Conservation (phyloP, 1,139 yeast species). For the Nematodospora anomalae region DNA sequence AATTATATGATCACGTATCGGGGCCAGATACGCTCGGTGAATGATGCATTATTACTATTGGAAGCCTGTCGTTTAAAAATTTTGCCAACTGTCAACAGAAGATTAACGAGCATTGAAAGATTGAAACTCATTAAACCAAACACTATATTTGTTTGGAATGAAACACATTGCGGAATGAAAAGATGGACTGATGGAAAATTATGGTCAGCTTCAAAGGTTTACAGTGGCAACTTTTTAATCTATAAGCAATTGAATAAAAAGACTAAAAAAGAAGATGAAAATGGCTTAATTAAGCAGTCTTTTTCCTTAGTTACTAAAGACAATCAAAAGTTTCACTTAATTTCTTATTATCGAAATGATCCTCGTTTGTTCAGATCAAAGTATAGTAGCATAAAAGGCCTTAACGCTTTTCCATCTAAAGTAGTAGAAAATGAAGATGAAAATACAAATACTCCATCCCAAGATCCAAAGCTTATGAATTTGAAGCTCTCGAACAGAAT, state of each 20-base stretch:
- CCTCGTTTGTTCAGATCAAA: slow-evolving; percentile 2
- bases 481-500: slow-evolving; percentile 20
- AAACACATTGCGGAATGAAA: slow-evolving; percentile 66
- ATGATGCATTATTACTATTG: slow-evolving; percentile 62
- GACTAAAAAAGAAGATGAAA: slow-evolving; percentile 17
- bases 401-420: not conserved
- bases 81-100: slow-evolving; percentile 58
- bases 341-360: slow-evolving; percentile 45
- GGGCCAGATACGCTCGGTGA: slow-evolving; percentile 56
- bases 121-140: slow-evolving; percentile 50
- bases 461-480: slow-evolving; percentile 21
- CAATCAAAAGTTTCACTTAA: slow-evolving; percentile 54
- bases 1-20: slow-evolving; percentile 61
- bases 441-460: slow-evolving; percentile 17
- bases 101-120: slow-evolving; percentile 61
- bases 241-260: slow-evolving; percentile 57
- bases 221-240: slow-evolving; percentile 58
- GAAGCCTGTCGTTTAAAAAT: slow-evolving; percentile 62
- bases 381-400: slow-evolving; percentile 3
- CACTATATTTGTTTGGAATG: slow-evolving; percentile 72
- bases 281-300: slow-evolving; percentile 58
- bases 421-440: slow-evolving; percentile 5
- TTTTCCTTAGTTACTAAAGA: slow-evolving; percentile 52
- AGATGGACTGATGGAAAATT: slow-evolving; percentile 76
- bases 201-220: slow-evolving; percentile 71